Percentiles rank a stretch among this genome's conserved stretches.
Evolutionary conservation across 352 stramenopile species (phyloP).

Genomic region (Hyaloperonospora arabidopsidis): DNA sequence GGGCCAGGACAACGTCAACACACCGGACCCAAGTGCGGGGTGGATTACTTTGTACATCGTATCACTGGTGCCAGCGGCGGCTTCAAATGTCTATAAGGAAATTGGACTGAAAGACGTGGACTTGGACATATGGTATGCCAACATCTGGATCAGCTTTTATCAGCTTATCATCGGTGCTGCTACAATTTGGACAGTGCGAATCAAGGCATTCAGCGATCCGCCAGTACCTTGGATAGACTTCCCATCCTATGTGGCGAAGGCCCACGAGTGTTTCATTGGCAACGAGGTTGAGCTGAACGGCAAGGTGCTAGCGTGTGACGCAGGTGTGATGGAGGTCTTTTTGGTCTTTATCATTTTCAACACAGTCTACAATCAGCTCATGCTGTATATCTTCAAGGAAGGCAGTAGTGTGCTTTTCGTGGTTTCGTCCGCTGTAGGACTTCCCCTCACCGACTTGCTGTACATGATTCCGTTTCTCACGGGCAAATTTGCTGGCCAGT

Average conservation of each 20-base stretch:
- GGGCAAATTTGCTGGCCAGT: slow-evolving; percentile 50
- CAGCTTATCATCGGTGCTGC: slow-evolving; percentile 62
- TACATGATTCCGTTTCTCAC: slow-evolving; percentile 81
- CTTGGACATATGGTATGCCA: slow-evolving; percentile 84
- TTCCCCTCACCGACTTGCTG: slow-evolving; percentile 76
- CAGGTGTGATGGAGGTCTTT: slow-evolving; percentile 64
- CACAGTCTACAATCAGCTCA: slow-evolving; percentile 84
- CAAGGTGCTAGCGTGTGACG: slow-evolving; percentile 47
- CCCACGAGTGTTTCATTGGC: slow-evolving; percentile 70
- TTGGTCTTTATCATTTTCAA: slow-evolving; percentile 84
- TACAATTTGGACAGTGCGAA: slow-evolving; percentile 76
- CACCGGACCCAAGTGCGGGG: slow-evolving; percentile 56
- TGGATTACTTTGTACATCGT: slow-evolving; percentile 80
- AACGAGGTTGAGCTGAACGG: slow-evolving; percentile 61
- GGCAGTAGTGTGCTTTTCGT: slow-evolving; percentile 84
- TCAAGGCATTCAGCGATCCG: slow-evolving; percentile 72
- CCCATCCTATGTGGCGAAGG: slow-evolving; percentile 52
- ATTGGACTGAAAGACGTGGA: slow-evolving; percentile 84
- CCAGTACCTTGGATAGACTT: slow-evolving; percentile 71
- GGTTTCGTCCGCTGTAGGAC: slow-evolving; percentile 72
- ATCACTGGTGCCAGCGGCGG: slow-evolving; percentile 55
- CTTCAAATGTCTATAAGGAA: slow-evolving; percentile 86
- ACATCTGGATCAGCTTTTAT: slow-evolving; percentile 82
- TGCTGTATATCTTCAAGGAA: slow-evolving; percentile 87
- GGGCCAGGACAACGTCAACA: slow-evolving; percentile 56